phyloP scores from a whole-genome alignment of 2,329 filamentous ascomycete genomes.

The Fusarium sp. region DNA sequence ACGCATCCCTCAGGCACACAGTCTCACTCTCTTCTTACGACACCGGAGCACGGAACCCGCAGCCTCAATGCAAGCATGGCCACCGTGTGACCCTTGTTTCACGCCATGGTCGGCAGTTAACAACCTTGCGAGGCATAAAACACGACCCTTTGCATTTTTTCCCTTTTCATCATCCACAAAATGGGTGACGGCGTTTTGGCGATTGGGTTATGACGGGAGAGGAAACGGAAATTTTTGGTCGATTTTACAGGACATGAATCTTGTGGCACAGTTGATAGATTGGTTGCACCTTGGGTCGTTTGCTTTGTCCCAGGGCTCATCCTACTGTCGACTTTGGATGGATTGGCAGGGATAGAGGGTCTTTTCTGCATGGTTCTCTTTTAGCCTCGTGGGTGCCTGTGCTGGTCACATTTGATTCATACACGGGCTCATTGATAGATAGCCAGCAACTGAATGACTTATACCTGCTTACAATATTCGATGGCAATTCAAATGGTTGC shows the following conservation, averaged over 20 bases:
- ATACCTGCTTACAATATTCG: neutral
- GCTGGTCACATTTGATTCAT: constrained; percentile 44
- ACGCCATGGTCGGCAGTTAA: constrained; percentile 8
- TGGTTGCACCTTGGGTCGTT: constrained; percentile 10
- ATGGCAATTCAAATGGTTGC: too few species aligned
- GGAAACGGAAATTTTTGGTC: constrained; percentile 34
- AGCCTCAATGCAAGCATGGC: constrained; percentile 42
- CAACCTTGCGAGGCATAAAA: constrained; percentile 17
- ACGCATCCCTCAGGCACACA: constrained; percentile 14
- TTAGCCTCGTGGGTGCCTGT: constrained; percentile 26
- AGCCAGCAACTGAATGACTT: constrained; percentile 15
- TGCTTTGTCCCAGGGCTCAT: neutral
- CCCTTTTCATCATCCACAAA: constrained; percentile 26
- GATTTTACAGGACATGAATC: constrained; percentile 24
- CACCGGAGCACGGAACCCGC: constrained; percentile 33
- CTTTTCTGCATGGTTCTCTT: constrained; percentile 12
- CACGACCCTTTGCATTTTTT: constrained; percentile 16
- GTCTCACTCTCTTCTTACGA: constrained; percentile 25
- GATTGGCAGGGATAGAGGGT: constrained; percentile 22
- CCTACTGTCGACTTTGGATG: constrained; percentile 28
- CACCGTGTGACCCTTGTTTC: constrained; percentile 29
- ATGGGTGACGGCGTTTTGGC: constrained; percentile 46
- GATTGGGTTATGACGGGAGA: constrained; percentile 34
- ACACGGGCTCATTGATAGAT: constrained; percentile 36
- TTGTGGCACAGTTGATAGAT: constrained; percentile 19